Evolutionary conservation across 2,329 filamentous ascomycete genomes (phyloP).

Genomic region (Pestalotiopsis fici): DNA sequence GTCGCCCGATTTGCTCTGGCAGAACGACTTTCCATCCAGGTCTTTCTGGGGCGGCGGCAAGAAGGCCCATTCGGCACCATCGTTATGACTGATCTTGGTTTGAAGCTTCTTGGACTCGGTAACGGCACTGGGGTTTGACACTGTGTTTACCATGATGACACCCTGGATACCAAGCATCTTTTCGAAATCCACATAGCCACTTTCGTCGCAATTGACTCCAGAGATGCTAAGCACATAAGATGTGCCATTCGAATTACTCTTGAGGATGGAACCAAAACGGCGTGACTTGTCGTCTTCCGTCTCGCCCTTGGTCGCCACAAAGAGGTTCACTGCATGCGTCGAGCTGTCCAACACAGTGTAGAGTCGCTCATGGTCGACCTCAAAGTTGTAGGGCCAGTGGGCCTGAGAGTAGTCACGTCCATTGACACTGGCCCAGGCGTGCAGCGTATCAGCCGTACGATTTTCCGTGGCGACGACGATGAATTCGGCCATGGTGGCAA

Average conservation of each 20-base stretch:
- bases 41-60: slow-evolving; percentile 73
- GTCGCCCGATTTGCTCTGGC: slow-evolving; percentile 58
- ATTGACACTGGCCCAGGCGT: slow-evolving; percentile 82
- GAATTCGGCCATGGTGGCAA: slow-evolving; percentile 95
- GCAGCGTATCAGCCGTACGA: slow-evolving; percentile 66
- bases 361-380: slow-evolving; percentile 73
- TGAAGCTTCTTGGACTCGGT: slow-evolving; percentile 77
- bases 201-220: slow-evolving; percentile 77
- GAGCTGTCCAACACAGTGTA: slow-evolving; percentile 96
- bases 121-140: slow-evolving; percentile 70
- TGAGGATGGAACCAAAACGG: slow-evolving; percentile 85
- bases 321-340: slow-evolving; percentile 90
- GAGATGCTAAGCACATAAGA: slow-evolving; percentile 85
- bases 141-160: slow-evolving; percentile 82
- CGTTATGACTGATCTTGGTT: slow-evolving; percentile 94
- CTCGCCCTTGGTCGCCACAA: slow-evolving; percentile 80
- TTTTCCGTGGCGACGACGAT: slow-evolving; percentile 84
- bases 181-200: slow-evolving; percentile 90
- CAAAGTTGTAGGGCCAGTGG: slow-evolving; percentile 83
- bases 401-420: slow-evolving; percentile 81
- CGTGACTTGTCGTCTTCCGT: slow-evolving; percentile 66
- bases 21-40: slow-evolving; percentile 73
- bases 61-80: slow-evolving; percentile 84
- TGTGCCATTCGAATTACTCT: slow-evolving; percentile 98
- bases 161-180: slow-evolving; percentile 93